Evolutionary conservation across 345 rosid species (phyloP).

Genomic region (Crucihimalaya himalaica): DNA sequence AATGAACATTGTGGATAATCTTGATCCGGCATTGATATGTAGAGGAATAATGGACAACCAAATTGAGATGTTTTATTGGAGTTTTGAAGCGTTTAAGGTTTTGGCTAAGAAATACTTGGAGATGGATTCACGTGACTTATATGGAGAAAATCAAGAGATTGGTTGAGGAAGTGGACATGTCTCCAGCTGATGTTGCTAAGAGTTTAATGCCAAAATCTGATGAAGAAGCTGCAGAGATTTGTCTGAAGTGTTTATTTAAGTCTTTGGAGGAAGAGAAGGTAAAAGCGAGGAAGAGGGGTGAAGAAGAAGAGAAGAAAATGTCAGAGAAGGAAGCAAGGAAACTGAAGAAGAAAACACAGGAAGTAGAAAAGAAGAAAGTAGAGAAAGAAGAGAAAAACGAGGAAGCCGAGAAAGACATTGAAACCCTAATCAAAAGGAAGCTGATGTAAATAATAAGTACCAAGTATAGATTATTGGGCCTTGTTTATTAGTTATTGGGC

Average conservation of each 20-base stretch:
- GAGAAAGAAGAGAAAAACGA: slow-evolving; percentile 17
- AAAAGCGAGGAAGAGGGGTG: slow-evolving; percentile 15
- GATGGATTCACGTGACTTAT: slow-evolving; percentile 39
- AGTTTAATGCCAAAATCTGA: slow-evolving; percentile 46
- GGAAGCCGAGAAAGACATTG: background rate
- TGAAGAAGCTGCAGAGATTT: slow-evolving; percentile 33
- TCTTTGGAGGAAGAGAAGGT: slow-evolving; percentile 41
- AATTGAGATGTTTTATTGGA: slow-evolving; percentile 44
- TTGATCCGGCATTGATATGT: slow-evolving; percentile 43
- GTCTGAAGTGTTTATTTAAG: slow-evolving; percentile 38
- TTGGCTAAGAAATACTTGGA: slow-evolving; percentile 49
- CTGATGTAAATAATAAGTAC: too few relatives aligned
- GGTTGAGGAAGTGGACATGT: slow-evolving; percentile 32
- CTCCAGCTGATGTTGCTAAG: slow-evolving; percentile 52
- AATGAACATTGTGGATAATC: slow-evolving; percentile 44
- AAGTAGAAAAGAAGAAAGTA: slow-evolving; percentile 8
- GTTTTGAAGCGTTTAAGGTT: slow-evolving; percentile 45
- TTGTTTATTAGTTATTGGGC: too few relatives aligned
- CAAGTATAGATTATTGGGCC: too few relatives aligned
- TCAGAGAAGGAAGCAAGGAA: slow-evolving; percentile 17
- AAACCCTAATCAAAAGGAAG: background rate
- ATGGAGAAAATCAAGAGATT: slow-evolving; percentile 17
- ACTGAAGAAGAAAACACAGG: background rate
- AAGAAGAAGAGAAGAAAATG: slow-evolving; percentile 19
- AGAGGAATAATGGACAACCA: slow-evolving; percentile 50